phyloP scores from a whole-genome alignment of 371 early-diverging fungal species.

The Rhizopus microsporus region DNA sequence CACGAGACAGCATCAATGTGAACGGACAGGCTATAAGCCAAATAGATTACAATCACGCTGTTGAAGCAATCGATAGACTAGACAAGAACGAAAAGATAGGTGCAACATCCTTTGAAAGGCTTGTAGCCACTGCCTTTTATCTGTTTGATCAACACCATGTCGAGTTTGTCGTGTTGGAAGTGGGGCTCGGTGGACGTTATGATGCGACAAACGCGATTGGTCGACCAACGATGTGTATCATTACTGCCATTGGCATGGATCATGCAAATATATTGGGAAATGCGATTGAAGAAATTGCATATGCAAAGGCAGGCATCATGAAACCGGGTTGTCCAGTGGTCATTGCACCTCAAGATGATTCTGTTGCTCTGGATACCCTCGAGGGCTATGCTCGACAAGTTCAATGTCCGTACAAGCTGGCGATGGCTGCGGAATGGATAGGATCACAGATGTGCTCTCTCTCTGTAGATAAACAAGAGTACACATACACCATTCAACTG shows the following conservation, averaged over 20 bases:
- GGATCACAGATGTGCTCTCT: conserved; percentile 5
- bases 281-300: conserved; percentile 66
- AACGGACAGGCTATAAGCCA: conserved; percentile 48
- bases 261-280: conserved; percentile 76
- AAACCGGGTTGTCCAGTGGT: conserved; percentile 53
- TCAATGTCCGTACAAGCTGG: conserved; percentile 29
- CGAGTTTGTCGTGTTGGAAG: conserved; percentile 77
- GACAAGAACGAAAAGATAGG: conserved; percentile 25
- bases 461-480: conserved; percentile 8
- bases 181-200: conserved; percentile 78
- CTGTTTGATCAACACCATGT: conserved; percentile 53
- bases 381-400: conserved; percentile 34
- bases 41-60: conserved; percentile 35
- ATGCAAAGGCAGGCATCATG: conserved; percentile 81
- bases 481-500: conserved; percentile 57
- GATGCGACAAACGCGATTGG: conserved; percentile 85
- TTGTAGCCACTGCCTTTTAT: conserved; percentile 63
- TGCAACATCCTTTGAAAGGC: conserved; percentile 63
- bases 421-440: conserved; percentile 21
- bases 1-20: conserved; percentile 68
- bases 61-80: conserved; percentile 31
- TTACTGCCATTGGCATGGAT: conserved; percentile 75
- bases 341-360: conserved; percentile 53
- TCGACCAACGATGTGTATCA: conserved; percentile 47
- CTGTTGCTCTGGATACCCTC: conserved; percentile 38